Conservation (phyloP, 805 yeast species). For the Candida cerambycidarum region DNA sequence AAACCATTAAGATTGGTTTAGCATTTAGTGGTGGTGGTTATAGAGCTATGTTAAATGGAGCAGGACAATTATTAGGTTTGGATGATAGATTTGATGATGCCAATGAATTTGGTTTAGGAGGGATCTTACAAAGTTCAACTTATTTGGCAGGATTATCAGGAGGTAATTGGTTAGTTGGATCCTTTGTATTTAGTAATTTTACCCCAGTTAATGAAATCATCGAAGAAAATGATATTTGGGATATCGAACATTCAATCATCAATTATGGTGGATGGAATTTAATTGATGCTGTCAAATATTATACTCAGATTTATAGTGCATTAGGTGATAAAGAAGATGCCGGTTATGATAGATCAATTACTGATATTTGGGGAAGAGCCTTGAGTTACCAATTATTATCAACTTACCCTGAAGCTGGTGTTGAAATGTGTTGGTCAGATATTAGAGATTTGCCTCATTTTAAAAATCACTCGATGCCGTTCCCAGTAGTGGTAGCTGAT, state of each 20-base stretch:
- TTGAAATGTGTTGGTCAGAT: conserved; percentile 30
- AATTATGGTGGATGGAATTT: conserved; percentile 59
- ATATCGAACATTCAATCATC: conserved; percentile 66
- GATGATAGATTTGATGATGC: conserved; percentile 67
- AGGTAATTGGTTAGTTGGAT: conserved; percentile 62
- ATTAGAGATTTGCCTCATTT: conserved; percentile 27
- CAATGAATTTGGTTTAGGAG: conserved; percentile 63
- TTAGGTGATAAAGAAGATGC: conserved; percentile 34
- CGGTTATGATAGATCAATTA: conserved; percentile 36
- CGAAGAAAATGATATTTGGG: conserved; percentile 31
- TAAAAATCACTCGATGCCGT: conserved; percentile 34
- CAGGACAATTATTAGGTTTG: conserved; percentile 78
- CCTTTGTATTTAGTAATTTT: conserved; percentile 63
- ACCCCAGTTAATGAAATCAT: conserved; percentile 45
- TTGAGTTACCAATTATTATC: conserved; percentile 40
- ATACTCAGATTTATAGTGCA: conserved; percentile 28
- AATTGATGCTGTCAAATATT: conserved; percentile 60
- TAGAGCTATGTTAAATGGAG: conserved; percentile 84
- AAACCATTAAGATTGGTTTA: conserved; percentile 33
- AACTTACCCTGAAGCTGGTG: conserved; percentile 24
- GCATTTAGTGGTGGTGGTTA: conserved; percentile 68
- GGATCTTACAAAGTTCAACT: conserved; percentile 68
- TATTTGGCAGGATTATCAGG: conserved; percentile 76
- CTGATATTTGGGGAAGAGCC: conserved; percentile 47
- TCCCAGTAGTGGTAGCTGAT: conserved; percentile 39